A percentile compares a stretch with the other conserved stretches of the same genome.
phyloP scores from a whole-genome alignment of 352 stramenopile species.

The Phytopythium mirpurense region DNA sequence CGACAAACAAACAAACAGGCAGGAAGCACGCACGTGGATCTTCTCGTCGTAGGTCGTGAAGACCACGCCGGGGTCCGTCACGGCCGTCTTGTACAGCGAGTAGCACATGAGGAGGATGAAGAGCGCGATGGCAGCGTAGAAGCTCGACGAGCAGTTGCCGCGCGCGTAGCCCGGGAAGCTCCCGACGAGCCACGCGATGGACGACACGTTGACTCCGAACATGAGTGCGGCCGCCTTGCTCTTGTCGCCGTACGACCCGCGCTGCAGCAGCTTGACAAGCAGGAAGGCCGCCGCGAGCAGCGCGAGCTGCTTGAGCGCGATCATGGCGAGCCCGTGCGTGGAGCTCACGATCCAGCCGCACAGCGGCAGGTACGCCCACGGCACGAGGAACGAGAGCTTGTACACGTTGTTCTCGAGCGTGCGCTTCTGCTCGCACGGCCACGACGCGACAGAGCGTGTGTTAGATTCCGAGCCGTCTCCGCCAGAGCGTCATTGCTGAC shows the following conservation, averaged over 20 bases:
- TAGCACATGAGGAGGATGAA: conserved; percentile 35
- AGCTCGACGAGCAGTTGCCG: conserved; percentile 22
- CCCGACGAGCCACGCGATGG: conserved; percentile 53
- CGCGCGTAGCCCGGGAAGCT: conserved; percentile 30
- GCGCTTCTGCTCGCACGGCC: conserved; percentile 27
- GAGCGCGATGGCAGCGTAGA: conserved; percentile 15
- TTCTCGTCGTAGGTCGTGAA: conserved; percentile 68
- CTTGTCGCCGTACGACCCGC: conserved; percentile 66
- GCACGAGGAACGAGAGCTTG: conserved; percentile 71
- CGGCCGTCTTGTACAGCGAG: conserved; percentile 52
- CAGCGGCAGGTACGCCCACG: conserved; percentile 55
- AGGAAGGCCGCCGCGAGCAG: conserved; percentile 24
- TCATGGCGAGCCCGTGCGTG: conserved; percentile 24
- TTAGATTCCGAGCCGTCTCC: neutral
- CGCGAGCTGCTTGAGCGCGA: conserved; percentile 30
- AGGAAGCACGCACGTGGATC: conserved; percentile 22
- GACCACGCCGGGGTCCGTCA: conserved; percentile 51
- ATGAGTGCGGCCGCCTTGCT: conserved; percentile 65
- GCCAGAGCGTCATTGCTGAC: neutral
- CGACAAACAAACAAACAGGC: neutral
- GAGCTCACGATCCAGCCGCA: conserved; percentile 32
- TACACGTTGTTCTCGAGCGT: conserved; percentile 60
- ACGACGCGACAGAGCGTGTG: no score
- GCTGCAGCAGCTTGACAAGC: conserved; percentile 43
- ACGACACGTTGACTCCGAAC: conserved; percentile 74